Evolutionary conservation across 371 early-diverging fungal genomes (phyloP).

Genomic region (Apophysomyces elegans): DNA sequence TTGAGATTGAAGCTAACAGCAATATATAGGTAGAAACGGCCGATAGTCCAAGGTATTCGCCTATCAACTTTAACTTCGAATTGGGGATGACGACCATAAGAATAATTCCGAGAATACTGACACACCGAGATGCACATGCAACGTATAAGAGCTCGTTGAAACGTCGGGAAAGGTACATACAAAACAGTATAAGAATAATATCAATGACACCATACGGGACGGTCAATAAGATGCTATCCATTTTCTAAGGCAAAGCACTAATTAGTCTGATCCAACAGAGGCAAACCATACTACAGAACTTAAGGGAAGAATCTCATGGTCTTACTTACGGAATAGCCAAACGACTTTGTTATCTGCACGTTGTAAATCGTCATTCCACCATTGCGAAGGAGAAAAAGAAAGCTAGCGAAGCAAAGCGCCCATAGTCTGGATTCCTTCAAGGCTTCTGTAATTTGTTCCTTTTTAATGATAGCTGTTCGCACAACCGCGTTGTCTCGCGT

Average conservation of each 20-base stretch:
- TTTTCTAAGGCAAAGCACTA: conserved; percentile 15
- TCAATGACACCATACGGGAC: conserved; percentile 35
- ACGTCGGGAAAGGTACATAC: conserved; percentile 18
- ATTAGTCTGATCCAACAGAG: background rate
- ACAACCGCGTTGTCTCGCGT: conserved; percentile 44
- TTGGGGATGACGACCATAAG: conserved; percentile 29
- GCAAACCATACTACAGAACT: too few species aligned
- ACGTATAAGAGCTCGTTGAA: conserved; percentile 27
- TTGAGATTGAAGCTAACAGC: conserved; percentile 28
- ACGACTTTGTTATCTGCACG: conserved; percentile 32
- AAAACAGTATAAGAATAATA: conserved; percentile 23
- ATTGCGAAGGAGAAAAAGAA: conserved; percentile 44
- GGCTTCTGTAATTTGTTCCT: conserved; percentile 41
- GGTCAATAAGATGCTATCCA: conserved; percentile 26
- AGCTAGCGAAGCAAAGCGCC: conserved; percentile 34
- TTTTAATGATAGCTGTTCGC: conserved; percentile 37
- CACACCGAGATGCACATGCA: conserved; percentile 19
- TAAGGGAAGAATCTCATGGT: too few species aligned
- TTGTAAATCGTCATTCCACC: conserved; percentile 46
- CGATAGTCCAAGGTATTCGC: conserved; percentile 31
- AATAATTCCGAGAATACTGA: conserved; percentile 29
- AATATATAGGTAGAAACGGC: conserved; percentile 29
- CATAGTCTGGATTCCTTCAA: conserved; percentile 38
- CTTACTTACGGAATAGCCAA: conserved; percentile 42
- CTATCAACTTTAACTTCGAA: conserved; percentile 30